Evolutionary conservation across 2,329 filamentous ascomycete genomes (phyloP), one percentile per base, ranked within the genome.

Genomic region (Phialophora verrucosa): DNA sequence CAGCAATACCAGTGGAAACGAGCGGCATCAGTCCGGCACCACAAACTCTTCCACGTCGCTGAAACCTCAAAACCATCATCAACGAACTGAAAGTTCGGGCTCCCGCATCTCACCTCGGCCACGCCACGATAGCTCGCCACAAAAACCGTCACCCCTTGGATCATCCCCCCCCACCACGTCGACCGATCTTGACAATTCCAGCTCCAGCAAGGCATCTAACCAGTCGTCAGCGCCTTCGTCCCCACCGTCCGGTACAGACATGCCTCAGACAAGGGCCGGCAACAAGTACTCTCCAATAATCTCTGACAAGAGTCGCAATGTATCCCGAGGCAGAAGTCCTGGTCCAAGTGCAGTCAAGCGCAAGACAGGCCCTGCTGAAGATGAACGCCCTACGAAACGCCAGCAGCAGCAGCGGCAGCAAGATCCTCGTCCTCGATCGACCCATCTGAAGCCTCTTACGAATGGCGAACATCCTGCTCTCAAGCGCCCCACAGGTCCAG

Each of bases 141-240:
- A 83, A 73, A 88, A 88, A 61, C 86, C 86, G 2, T 88, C 87
- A 17, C 86, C 86, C 12, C 82, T 88, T 11, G 86, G 84, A 10
- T 85, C 85, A 6, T 88, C 87, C 2, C 85, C 85, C 25, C 86
- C 86, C 5, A 83, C 86, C 67, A 88, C 87, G 74, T 84, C 84
- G 31, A 88, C 86, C 23, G 85, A 88, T 73, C 78, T 84, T 63
- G 79, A 85, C 67, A 78, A 83, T 72, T 77, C 78, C 69, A 76
- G 69, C 58, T 76, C 77, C 49, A 78, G 78, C 54, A 78, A 79
- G 50, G 69, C 65, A n/a, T 70, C 71, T 20, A 79, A 78, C 50
- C 76, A 78, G 54, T 78, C 80, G 4, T 81, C 80, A 17, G 80
- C 79, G 51, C 81, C 80, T 23, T 80, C 79, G 3, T 82, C 81